Percentiles rank a stretch among this genome's conserved stretches.
Evolutionary conservation across 2,329 filamentous ascomycete species (phyloP).

Genomic region (Cladophialophora chaetospira): DNA sequence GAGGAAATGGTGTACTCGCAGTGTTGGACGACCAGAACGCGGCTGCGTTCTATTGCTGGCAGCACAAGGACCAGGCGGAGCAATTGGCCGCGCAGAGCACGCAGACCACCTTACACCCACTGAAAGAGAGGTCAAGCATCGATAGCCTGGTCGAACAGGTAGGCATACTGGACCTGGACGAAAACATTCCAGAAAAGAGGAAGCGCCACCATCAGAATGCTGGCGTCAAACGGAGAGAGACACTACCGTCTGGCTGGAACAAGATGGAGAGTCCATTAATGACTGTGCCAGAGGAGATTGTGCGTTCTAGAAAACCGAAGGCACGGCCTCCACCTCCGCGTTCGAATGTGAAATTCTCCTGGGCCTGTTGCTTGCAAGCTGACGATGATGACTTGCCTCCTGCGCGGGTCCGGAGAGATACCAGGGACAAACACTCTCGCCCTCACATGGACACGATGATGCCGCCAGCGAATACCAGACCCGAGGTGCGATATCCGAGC

Average conservation of each 20-base stretch:
- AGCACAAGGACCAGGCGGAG: conserved; percentile 85
- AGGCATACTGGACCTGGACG: conserved; percentile 69
- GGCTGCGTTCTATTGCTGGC: conserved; percentile 76
- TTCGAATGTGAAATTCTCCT: conserved; percentile 33
- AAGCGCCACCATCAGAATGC: conserved; percentile 30
- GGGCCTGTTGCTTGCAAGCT: conserved; percentile 30
- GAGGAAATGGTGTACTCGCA: conserved; percentile 35
- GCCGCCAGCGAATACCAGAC: not conserved
- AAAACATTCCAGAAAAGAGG: conserved; percentile 25
- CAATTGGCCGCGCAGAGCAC: conserved; percentile 47
- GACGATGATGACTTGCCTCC: conserved; percentile 26
- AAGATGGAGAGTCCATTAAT: conserved; percentile 49
- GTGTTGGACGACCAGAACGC: conserved; percentile 34
- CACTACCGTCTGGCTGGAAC: conserved; percentile 48
- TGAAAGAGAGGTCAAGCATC: conserved; percentile 72
- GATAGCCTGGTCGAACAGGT: conserved; percentile 83
- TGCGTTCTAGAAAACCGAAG: conserved; percentile 19
- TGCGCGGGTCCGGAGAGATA: conserved; percentile 3
- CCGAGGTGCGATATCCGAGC: conserved; percentile 17
- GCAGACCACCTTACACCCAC: conserved; percentile 56
- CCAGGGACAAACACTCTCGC: not conserved
- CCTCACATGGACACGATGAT: not conserved
- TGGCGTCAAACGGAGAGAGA: conserved; percentile 24
- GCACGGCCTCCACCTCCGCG: conserved; percentile 17
- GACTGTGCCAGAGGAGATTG: conserved; percentile 44